Percentiles rank a stretch among this genome's conserved stretches.
Evolutionary conservation across 768 basidiomycete genomes (phyloP).

Genomic region (Suillus fuscotomentosus): DNA sequence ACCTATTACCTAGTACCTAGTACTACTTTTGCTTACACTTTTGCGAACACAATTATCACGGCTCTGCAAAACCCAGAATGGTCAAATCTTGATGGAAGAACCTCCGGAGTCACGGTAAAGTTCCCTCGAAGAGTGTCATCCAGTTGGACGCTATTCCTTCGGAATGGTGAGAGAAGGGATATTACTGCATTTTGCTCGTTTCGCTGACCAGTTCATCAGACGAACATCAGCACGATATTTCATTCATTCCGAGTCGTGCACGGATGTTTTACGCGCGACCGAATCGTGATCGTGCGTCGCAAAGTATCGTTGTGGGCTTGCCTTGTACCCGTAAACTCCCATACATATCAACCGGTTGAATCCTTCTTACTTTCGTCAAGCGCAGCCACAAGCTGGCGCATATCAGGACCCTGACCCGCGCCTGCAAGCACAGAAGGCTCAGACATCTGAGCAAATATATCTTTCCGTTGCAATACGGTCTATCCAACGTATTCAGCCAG

Average conservation of each 20-base stretch:
- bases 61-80: slow-evolving; percentile 48
- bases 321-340: slow-evolving; percentile 58
- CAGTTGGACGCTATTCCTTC: no score
- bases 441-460: slow-evolving; percentile 79
- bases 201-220: slow-evolving; percentile 24
- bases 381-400: slow-evolving; percentile 21
- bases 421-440: slow-evolving; percentile 45
- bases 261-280: slow-evolving; percentile 72
- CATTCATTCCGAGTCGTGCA: slow-evolving; percentile 49
- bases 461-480: slow-evolving; percentile 76
- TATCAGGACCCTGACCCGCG: slow-evolving; percentile 46
- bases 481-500: slow-evolving; percentile 56
- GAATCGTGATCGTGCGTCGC: slow-evolving; percentile 46
- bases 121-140: no score
- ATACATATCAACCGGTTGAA: slow-evolving; percentile 48
- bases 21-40: no score
- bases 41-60: no score
- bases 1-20: no score
- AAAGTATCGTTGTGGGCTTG: slow-evolving; percentile 58
- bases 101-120: no score
- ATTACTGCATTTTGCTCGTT: background rate
- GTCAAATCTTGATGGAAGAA: slow-evolving; percentile 41
- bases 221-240: slow-evolving; percentile 49
- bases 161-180: slow-evolving; percentile 9
- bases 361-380: slow-evolving; percentile 37